A percentile compares a stretch with the other conserved stretches of the same genome.
Evolutionary conservation across 1,284 basidiomycete species (phyloP).

Genomic region (Puccinia horiana): DNA sequence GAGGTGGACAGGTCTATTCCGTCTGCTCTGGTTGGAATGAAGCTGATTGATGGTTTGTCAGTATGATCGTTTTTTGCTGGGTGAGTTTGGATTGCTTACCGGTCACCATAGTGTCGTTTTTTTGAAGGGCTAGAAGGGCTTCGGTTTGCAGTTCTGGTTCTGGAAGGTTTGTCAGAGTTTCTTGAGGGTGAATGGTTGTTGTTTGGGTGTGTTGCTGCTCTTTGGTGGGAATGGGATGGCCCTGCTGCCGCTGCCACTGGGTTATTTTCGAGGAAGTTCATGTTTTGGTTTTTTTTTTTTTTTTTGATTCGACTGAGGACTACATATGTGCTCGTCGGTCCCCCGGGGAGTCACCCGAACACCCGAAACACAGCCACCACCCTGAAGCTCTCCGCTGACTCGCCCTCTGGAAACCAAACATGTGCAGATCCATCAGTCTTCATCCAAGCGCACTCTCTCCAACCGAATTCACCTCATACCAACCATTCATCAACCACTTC

Average conservation of each 20-base stretch:
- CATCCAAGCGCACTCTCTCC: conserved; percentile 27
- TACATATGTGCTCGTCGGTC: too few relatives aligned
- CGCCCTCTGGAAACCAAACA: too few relatives aligned
- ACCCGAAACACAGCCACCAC: too few relatives aligned
- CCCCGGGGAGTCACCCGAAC: too few relatives aligned
- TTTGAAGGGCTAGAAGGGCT: conserved; percentile 43
- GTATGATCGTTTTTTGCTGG: neutral
- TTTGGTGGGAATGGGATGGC: neutral
- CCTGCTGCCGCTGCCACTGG: too few relatives aligned
- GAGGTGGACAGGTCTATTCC: conserved; percentile 34
- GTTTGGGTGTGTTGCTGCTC: neutral
- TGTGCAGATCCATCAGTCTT: conserved; percentile 28
- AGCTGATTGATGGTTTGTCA: neutral
- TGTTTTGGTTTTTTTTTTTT: neutral
- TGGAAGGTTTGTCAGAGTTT: conserved; percentile 1
- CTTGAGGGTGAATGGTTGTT: conserved; percentile 40
- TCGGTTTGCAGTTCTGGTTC: neutral
- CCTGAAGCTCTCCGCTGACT: too few relatives aligned
- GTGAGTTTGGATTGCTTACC: conserved; percentile 11
- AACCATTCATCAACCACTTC: conserved; percentile 26
- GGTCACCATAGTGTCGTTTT: conserved; percentile 47
- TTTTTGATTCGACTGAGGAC: too few relatives aligned
- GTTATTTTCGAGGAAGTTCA: too few relatives aligned
- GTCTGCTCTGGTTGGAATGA: conserved; percentile 37
- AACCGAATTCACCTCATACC: conserved; percentile 13